Conservation (phyloP, 2,329 filamentous ascomycete species). For the Hymenoscyphus infarciens region DNA sequence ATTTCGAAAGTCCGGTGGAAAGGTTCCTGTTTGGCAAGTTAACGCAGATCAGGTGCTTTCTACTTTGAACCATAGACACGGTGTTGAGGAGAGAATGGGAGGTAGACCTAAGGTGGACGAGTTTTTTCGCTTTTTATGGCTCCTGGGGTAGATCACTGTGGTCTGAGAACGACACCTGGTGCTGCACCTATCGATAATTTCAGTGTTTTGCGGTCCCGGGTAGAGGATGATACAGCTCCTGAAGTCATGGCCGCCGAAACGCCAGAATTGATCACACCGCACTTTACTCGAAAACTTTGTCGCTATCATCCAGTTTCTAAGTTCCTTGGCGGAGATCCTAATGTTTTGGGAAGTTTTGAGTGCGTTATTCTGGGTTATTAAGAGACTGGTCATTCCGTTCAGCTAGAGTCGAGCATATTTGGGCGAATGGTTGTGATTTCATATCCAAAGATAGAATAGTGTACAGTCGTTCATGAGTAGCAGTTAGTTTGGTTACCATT, state of each 20-base stretch:
- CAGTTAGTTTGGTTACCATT: too few species aligned
- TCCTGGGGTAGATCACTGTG: constrained; percentile 17
- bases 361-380: too few species aligned
- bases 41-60: constrained; percentile 34
- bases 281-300: neutral
- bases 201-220: neutral
- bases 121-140: constrained; percentile 14
- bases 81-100: neutral
- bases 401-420: too few species aligned
- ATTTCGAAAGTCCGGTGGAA: constrained; percentile 23
- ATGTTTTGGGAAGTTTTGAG: too few species aligned
- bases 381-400: too few species aligned
- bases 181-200: neutral
- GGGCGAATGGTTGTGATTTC: too few species aligned
- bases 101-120: neutral
- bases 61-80: neutral
- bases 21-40: constrained; percentile 16
- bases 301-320: neutral
- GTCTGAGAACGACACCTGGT: neutral
- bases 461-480: too few species aligned
- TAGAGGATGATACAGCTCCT: neutral
- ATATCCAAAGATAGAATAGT: too few species aligned
- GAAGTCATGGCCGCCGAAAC: neutral
- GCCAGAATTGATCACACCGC: neutral
- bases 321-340: neutral